phyloP scores from a whole-genome alignment of 1,139 yeast genomes.

The Protomyces inundatus region DNA sequence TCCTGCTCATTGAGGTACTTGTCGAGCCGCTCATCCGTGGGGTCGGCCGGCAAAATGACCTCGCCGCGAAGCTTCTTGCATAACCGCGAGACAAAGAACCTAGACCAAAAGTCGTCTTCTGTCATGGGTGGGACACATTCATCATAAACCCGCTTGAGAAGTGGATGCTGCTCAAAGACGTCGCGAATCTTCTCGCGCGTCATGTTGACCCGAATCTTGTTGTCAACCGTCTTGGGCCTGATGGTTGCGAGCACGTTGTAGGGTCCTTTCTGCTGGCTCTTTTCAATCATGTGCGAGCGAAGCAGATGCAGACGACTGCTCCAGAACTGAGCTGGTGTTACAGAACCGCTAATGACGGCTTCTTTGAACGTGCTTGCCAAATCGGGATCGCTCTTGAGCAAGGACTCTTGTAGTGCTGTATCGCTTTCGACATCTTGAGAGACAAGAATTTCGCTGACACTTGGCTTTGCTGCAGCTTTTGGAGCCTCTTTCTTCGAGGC shows the following conservation, averaged over 20 bases:
- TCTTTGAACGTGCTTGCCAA: slow-evolving; percentile 76
- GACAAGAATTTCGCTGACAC: slow-evolving; percentile 11
- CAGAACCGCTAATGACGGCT: slow-evolving; percentile 55
- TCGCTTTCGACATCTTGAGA: slow-evolving; percentile 40
- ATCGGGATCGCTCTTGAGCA: slow-evolving; percentile 64
- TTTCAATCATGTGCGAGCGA: slow-evolving; percentile 78
- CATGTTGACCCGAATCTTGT: slow-evolving; percentile 72
- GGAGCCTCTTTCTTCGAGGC: slow-evolving; percentile 10
- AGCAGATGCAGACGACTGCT: slow-evolving; percentile 69
- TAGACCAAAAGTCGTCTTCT: slow-evolving; percentile 95
- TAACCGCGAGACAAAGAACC: slow-evolving; percentile 83
- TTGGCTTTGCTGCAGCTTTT: slow-evolving; percentile 10
- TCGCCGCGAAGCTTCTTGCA: slow-evolving; percentile 89
- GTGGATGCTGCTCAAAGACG: slow-evolving; percentile 87
- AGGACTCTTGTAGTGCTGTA: slow-evolving; percentile 68
- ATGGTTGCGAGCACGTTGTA: slow-evolving; percentile 90
- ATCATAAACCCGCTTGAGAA: slow-evolving; percentile 80
- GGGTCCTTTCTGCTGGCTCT: slow-evolving; percentile 83
- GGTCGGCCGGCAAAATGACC: slow-evolving; percentile 62
- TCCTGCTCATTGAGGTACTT: slow-evolving; percentile 47
- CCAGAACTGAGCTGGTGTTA: slow-evolving; percentile 70
- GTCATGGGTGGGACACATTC: slow-evolving; percentile 84
- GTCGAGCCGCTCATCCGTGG: slow-evolving; percentile 81
- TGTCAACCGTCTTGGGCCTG: slow-evolving; percentile 68
- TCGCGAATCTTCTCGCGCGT: slow-evolving; percentile 86